Evolutionary conservation across 495 filamentous ascomycete species (phyloP).

Genomic region (Penicilliopsis zonata): DNA sequence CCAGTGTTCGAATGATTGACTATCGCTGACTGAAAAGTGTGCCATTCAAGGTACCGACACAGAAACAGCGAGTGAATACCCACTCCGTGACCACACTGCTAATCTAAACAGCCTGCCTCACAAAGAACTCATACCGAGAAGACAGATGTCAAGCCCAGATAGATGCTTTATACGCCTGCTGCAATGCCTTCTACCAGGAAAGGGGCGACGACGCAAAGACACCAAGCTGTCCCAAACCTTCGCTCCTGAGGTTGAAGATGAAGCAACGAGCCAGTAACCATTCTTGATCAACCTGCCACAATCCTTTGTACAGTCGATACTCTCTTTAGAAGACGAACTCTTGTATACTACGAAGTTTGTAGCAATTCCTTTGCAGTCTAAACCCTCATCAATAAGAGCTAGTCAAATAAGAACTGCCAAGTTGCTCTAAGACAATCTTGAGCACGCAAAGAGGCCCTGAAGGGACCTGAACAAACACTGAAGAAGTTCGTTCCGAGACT

Average conservation of each 20-base stretch:
- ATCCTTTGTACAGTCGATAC: too few species aligned
- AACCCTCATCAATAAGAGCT: conserved; percentile 41
- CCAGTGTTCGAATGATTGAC: not conserved
- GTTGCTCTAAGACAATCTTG: conserved; percentile 92
- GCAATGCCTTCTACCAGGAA: conserved; percentile 73
- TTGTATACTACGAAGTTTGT: conserved; percentile 16
- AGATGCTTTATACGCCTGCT: conserved; percentile 92
- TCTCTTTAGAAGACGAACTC: not conserved
- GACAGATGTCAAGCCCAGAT: conserved; percentile 69
- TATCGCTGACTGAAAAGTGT: conserved; percentile 40
- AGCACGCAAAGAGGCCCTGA: conserved; percentile 82
- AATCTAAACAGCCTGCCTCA: conserved; percentile 74
- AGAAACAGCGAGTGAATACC: not conserved
- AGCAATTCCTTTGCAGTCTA: conserved; percentile 38
- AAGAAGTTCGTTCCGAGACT: conserved; percentile 94
- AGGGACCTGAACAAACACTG: conserved; percentile 91
- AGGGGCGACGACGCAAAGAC: conserved; percentile 67
- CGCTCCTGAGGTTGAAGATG: conserved; percentile 71
- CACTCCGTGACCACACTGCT: conserved; percentile 8
- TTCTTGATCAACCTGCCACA: too few species aligned
- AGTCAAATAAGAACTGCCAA: conserved; percentile 59
- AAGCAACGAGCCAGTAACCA: conserved; percentile 48
- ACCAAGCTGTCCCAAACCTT: conserved; percentile 76
- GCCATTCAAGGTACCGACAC: conserved; percentile 68
- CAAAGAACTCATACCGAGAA: conserved; percentile 79